A percentile compares a stretch with the other conserved stretches of the same genome.
Evolutionary conservation across 2,329 filamentous ascomycete species (phyloP).

Genomic region (Exophiala calicioides): DNA sequence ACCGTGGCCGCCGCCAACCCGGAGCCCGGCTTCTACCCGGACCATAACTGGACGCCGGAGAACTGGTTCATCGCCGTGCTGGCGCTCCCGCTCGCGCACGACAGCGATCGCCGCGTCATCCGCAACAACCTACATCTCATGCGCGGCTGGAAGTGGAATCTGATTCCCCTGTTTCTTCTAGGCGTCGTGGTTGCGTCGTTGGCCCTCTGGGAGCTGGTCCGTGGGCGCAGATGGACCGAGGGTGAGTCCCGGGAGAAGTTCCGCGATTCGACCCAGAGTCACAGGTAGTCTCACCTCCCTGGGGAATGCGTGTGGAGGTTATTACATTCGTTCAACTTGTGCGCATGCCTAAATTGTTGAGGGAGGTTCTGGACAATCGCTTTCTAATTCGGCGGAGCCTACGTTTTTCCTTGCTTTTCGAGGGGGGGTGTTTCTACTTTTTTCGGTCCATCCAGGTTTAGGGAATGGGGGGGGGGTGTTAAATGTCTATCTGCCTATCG

Average conservation of each 20-base stretch:
- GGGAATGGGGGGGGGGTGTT: too few species aligned
- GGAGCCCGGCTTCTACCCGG: conserved; percentile 37
- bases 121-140: conserved; percentile 25
- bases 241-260: conserved; percentile 22
- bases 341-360: too few species aligned
- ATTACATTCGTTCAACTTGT: too few species aligned
- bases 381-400: too few species aligned
- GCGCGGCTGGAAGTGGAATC: conserved; percentile 29
- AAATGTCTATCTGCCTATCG: too few species aligned
- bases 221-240: conserved; percentile 8
- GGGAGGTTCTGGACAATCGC: too few species aligned
- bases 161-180: conserved; percentile 30
- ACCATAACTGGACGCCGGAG: conserved; percentile 30
- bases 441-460: too few species aligned
- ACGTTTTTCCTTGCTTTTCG: too few species aligned
- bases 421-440: too few species aligned
- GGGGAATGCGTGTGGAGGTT: too few species aligned
- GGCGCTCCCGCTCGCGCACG: conserved; percentile 19
- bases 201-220: conserved; percentile 19
- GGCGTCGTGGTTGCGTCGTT: conserved; percentile 17
- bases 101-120: conserved; percentile 23
- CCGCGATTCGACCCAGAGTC: conserved; percentile 5
- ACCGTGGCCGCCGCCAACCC: conserved; percentile 31
- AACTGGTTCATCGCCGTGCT: conserved; percentile 32
- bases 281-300: too few species aligned